Conservation (phyloP, 352 stramenopile genomes). For the Pythium aquatile region DNA sequence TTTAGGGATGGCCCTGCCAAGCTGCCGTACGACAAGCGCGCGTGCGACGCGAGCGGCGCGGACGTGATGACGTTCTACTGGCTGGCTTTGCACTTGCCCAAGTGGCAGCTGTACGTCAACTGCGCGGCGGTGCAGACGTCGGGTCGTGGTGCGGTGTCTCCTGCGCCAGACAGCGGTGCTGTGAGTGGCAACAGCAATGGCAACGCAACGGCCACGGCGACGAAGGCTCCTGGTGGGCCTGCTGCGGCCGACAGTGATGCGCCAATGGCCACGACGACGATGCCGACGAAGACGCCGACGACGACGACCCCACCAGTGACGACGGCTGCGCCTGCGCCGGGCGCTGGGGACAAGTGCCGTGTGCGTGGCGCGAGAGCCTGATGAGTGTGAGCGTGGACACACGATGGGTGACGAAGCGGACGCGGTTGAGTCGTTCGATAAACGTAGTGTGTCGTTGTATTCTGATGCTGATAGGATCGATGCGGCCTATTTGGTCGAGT, state of each 20-base stretch:
- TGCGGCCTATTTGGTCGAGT: too few relatives aligned
- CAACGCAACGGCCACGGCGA: neutral
- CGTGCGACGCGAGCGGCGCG: constrained; percentile 25
- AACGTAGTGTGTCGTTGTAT: too few relatives aligned
- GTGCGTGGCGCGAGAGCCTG: neutral
- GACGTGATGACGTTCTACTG: constrained; percentile 42
- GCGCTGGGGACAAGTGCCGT: neutral
- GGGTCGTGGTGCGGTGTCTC: neutral
- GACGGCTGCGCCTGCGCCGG: neutral
- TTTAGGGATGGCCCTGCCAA: constrained; percentile 21
- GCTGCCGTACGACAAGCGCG: constrained; percentile 36
- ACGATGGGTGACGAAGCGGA: neutral
- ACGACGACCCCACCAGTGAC: neutral
- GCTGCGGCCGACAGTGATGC: neutral
- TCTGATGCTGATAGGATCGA: too few relatives aligned
- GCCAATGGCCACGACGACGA: neutral
- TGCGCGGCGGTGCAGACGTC: constrained; percentile 30
- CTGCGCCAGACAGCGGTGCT: too few relatives aligned
- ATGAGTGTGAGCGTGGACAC: neutral
- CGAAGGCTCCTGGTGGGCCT: neutral
- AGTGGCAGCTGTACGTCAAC: constrained; percentile 50
- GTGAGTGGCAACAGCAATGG: neutral
- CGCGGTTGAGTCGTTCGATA: too few relatives aligned
- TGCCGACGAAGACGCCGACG: neutral
- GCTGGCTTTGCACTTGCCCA: constrained; percentile 35